Conservation (phyloP, 1,139 yeast species). For the Geotrichum fermentans region DNA sequence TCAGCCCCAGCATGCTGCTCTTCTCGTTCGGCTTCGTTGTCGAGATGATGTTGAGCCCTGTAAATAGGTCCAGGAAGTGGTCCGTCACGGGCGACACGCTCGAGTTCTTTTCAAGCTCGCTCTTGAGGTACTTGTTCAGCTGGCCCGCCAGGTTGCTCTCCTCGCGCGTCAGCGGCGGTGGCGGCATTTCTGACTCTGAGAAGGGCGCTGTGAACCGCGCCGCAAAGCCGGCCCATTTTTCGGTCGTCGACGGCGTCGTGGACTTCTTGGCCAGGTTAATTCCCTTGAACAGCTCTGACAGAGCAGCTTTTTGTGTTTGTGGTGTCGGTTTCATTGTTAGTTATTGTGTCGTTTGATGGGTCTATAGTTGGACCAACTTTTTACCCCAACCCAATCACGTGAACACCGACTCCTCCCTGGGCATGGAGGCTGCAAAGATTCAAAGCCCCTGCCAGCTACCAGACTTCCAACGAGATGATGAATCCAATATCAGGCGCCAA, state of each 20-base stretch:
- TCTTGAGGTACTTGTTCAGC: constrained; percentile 24
- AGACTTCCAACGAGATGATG: too few relatives aligned
- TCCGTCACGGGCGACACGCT: constrained; percentile 23
- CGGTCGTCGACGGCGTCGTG: constrained; percentile 1
- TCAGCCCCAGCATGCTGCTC: constrained; percentile 5
- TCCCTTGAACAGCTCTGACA: constrained; percentile 16
- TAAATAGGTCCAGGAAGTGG: constrained; percentile 31
- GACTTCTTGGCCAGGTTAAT: constrained; percentile 7
- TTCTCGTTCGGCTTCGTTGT: constrained; percentile 7
- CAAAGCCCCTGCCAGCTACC: too few relatives aligned
- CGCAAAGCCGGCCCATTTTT: constrained; percentile 19
- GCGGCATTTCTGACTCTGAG: constrained; percentile 19
- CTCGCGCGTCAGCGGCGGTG: constrained; percentile 26
- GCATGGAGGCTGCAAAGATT: too few relatives aligned
- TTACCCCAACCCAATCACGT: too few relatives aligned
- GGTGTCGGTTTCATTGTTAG: constrained; percentile 11
- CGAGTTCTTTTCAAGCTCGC: constrained; percentile 23
- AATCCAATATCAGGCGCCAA: background rate
- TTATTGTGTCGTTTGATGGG: too few relatives aligned
- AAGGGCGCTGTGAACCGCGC: constrained; percentile 25
- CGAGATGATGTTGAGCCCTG: constrained; percentile 27
- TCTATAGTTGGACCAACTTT: too few relatives aligned
- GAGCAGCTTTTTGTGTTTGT: constrained; percentile 7
- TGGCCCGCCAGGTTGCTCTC: constrained; percentile 25
- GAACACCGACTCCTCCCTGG: too few relatives aligned